Evolutionary conservation across 2,329 filamentous ascomycete species (phyloP).

Genomic region (Plectosphaerella plurivora): DNA sequence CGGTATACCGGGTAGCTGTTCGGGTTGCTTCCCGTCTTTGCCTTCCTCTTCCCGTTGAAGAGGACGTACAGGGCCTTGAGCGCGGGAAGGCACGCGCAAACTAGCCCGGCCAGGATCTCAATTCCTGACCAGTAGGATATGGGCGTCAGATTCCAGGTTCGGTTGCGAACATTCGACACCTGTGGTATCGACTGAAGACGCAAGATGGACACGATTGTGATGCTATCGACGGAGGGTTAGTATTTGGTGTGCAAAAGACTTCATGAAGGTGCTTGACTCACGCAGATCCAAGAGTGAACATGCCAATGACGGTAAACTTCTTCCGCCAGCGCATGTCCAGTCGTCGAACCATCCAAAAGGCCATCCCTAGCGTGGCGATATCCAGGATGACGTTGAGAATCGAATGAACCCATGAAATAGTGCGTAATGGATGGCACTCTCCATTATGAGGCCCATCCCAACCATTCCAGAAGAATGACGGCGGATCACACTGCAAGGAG

Average conservation of each 20-base stretch:
- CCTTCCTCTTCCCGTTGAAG: neutral
- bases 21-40: neutral
- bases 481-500: neutral
- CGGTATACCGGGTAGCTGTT: neutral
- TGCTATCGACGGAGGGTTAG: slow-evolving; percentile 6
- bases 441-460: neutral
- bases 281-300: neutral
- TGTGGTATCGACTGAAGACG: slow-evolving; percentile 11
- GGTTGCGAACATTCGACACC: neutral
- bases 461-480: neutral
- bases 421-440: neutral
- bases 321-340: neutral
- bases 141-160: slow-evolving; percentile 43
- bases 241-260: neutral
- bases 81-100: slow-evolving; percentile 49
- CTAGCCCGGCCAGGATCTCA: slow-evolving; percentile 45
- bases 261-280: neutral
- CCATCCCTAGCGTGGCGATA: neutral
- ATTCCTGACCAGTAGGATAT: slow-evolving; percentile 43
- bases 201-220: slow-evolving; percentile 17
- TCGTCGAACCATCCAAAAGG: neutral
- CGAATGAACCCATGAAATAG: neutral
- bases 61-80: slow-evolving; percentile 16
- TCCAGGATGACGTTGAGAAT: neutral
- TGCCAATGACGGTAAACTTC: neutral